Evolutionary conservation across 148 eudicot species (phyloP).

Genomic region (Euryodendron excelsum): DNA sequence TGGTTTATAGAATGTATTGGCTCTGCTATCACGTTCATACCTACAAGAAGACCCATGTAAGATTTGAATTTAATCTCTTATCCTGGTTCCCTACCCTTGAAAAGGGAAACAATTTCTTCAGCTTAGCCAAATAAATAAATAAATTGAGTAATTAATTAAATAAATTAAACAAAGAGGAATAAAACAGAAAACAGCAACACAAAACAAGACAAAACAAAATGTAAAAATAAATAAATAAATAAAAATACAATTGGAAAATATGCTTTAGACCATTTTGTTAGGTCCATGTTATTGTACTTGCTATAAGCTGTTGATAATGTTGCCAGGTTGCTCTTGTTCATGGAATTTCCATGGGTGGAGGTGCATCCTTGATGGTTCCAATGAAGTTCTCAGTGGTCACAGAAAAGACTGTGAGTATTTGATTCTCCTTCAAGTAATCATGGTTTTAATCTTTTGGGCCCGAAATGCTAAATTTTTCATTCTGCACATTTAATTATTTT

Average conservation of each 20-base stretch:
- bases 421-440: background rate
- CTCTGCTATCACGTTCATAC: conserved; percentile 94
- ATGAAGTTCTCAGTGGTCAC: conserved; percentile 93
- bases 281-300: background rate
- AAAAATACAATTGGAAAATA: no score
- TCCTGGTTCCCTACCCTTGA: background rate
- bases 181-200: background rate
- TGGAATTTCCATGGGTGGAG: conserved; percentile 98
- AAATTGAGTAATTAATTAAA: background rate
- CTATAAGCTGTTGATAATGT: conserved; percentile 6
- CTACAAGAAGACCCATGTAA: conserved; percentile 82
- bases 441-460: background rate
- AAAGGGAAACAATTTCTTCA: background rate
- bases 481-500: background rate
- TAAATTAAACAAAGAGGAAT: background rate
- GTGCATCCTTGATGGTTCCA: conserved; percentile 90
- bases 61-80: background rate
- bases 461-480: background rate
- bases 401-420: conserved; percentile 71
- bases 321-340: conserved; percentile 89
- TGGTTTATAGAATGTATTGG: conserved; percentile 95
- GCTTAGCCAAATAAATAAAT: background rate
- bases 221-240: background rate
- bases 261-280: background rate
- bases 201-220: background rate